Percentiles rank a stretch among this genome's conserved stretches.
Evolutionary conservation across 2,329 filamentous ascomycete genomes (phyloP).

Genomic region (Didymella sp.): DNA sequence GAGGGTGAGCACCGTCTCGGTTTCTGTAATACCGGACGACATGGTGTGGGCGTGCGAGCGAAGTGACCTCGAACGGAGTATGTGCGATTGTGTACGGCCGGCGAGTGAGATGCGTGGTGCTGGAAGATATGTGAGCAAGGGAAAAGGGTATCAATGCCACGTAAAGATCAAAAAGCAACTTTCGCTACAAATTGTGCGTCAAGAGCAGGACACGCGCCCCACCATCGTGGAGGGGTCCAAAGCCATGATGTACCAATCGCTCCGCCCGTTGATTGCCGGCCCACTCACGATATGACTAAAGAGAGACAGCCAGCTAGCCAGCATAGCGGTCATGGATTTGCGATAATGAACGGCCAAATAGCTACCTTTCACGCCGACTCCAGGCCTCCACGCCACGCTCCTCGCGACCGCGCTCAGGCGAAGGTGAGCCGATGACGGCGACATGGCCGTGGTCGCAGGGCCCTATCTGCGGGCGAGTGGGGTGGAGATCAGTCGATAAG

Average conservation of each 20-base stretch:
- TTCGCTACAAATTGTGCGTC: conserved; percentile 10
- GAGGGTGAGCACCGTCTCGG: conserved; percentile 65
- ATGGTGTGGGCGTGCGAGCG: conserved; percentile 53
- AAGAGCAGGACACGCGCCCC: conserved; percentile 8
- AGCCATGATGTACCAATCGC: not conserved
- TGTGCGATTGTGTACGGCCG: not conserved
- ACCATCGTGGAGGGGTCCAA: conserved; percentile 15
- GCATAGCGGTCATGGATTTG: not conserved
- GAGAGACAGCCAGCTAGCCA: not conserved
- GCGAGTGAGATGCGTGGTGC: not conserved
- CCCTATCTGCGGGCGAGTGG: not conserved
- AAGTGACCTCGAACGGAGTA: not conserved
- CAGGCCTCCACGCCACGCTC: not conserved
- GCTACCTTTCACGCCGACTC: not conserved
- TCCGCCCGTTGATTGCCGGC: conserved; percentile 1
- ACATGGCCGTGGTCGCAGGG: conserved; percentile 29
- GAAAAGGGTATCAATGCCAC: not conserved
- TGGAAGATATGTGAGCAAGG: not conserved
- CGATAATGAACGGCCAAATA: conserved; percentile 3
- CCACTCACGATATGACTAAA: not conserved
- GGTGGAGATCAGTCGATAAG: not conserved
- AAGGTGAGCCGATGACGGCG: conserved; percentile 43
- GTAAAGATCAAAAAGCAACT: conserved; percentile 1
- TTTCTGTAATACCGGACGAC: conserved; percentile 47
- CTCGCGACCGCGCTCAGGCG: conserved; percentile 1